These are phyloP conservation scores for Clonostachys byssicola DNA, from an alignment of 2,329 filamentous ascomycete species.

Conservation along the genomic window DNA sequence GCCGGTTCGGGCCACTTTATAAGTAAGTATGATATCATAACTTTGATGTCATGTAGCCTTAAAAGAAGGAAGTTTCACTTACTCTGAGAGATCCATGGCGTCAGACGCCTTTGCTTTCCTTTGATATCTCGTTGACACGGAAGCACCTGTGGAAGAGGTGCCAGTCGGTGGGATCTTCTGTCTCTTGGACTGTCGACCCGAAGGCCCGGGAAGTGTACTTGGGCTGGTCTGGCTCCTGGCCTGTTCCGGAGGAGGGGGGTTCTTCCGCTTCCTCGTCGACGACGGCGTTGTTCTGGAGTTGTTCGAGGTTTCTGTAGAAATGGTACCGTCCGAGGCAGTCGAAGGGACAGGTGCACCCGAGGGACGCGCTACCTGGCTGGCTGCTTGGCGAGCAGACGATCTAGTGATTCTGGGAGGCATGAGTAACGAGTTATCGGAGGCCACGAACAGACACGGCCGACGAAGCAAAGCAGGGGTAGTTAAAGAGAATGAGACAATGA, in stretches of 20 bases:
- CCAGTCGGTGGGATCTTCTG: conserved; percentile 57
- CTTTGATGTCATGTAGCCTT: background rate
- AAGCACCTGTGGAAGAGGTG: conserved; percentile 24
- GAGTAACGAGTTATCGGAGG: conserved; percentile 44
- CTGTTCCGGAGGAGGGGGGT: conserved; percentile 40
- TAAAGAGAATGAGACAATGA: no score
- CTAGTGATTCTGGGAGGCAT: conserved; percentile 97
- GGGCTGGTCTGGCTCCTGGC: conserved; percentile 29
- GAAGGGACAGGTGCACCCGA: conserved; percentile 32
- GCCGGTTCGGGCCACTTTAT: no score
- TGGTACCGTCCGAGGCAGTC: conserved; percentile 27
- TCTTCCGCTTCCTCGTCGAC: conserved; percentile 73
- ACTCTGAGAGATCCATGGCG: conserved; percentile 74
- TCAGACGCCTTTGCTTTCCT: conserved; percentile 59
- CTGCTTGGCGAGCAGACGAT: conserved; percentile 87
- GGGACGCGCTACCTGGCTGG: conserved; percentile 51
- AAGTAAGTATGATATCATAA: no score
- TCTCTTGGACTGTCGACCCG: conserved; percentile 64
- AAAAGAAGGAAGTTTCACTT: conserved; percentile 19
- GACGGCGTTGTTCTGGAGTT: conserved; percentile 22
- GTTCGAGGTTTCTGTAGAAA: conserved; percentile 33
- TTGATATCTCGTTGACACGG: conserved; percentile 33
- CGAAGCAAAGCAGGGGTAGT: no score
- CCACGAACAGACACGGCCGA: no score
- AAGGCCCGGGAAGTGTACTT: conserved; percentile 17